Conservation (phyloP, 208 protist species). For the Trypanosoma melophagium region DNA sequence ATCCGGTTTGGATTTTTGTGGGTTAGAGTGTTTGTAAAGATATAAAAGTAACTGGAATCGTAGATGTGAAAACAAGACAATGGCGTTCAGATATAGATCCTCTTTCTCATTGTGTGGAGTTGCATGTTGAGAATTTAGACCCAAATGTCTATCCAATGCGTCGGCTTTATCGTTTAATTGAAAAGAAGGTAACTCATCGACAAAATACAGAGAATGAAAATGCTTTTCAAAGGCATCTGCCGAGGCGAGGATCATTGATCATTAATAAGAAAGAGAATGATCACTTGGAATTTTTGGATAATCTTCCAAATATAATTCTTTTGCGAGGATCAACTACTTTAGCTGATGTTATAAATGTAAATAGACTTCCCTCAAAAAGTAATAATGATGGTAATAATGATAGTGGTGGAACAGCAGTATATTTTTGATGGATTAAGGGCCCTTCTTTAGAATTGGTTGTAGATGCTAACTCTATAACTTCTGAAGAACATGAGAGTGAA, state of each 20-base stretch:
- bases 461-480: not conserved
- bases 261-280: constrained; percentile 15
- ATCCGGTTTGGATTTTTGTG: constrained; percentile 12
- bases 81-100: constrained; percentile 9
- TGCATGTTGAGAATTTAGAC: constrained; percentile 14
- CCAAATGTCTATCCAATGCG: constrained; percentile 10
- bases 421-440: constrained; percentile 14
- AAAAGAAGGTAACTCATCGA: not conserved
- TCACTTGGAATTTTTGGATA: constrained; percentile 5
- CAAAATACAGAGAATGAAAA: not conserved
- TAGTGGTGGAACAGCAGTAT: not conserved
- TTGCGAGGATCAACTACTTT: constrained; percentile 10
- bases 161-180: constrained; percentile 11
- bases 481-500: not conserved
- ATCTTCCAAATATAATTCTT: constrained; percentile 8
- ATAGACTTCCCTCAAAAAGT: not conserved
- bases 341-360: not conserved
- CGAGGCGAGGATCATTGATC: constrained; percentile 1
- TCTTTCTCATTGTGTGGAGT: not conserved
- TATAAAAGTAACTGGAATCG: constrained; percentile 5
- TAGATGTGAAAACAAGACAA: constrained; percentile 12
- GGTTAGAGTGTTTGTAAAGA: constrained; percentile 2
- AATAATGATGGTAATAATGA: too few species aligned
- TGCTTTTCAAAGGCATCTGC: not conserved
- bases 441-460: not conserved